Base-by-base conservation (phyloP, 1,139 yeast species). In the Nakaseomyces bracarensis region DNA sequence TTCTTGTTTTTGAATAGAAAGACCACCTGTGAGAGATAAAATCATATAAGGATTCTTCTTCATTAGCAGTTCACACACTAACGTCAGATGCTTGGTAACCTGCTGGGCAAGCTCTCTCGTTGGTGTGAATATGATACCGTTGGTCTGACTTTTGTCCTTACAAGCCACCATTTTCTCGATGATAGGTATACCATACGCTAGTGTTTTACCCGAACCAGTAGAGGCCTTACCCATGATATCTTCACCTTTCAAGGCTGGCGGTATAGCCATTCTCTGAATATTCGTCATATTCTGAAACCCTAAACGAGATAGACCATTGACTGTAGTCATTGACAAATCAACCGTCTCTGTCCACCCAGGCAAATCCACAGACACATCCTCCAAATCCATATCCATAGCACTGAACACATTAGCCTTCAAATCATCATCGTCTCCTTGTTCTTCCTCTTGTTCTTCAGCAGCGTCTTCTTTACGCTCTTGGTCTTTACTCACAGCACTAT, bases 51-150 rank as follows among this genome's bases (percentile, higher is more conserved):
- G 82, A 39, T 82, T 74, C 50, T 66, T 75, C 44, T 76, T 72
- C 13, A 87, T 71, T 7, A 87, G 60, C 13, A 49, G 23, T 26
- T 51, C 51, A 10, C 54, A 50, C 8, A 60, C 43, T 13, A 69
- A 67, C 49, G 77, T 74, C 48, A 91, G 64, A 65, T 91, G 97
- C 49, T 79, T 77, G 30, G 80, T 78, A 41, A 93, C 96, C 65
- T 93, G 99, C 52, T 84, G 93, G 0, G 96, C 98, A 53, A 93
- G 72, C 61, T 93, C 98, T 69, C 99, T 75, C 0, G 99, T 93
- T 16, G 99, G 99, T 0, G 95, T 83, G 57, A 93, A 84, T 16
- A 93, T 75, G 10, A 93, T 68, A 8, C 89, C 97, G 3, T 80
- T 68, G 2, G 95, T 91, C 13, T 71, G 43, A 10, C 41, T 46